Evolutionary conservation across 2,329 filamentous ascomycete species (phyloP).

Genomic region (Colletotrichum zoysiae): DNA sequence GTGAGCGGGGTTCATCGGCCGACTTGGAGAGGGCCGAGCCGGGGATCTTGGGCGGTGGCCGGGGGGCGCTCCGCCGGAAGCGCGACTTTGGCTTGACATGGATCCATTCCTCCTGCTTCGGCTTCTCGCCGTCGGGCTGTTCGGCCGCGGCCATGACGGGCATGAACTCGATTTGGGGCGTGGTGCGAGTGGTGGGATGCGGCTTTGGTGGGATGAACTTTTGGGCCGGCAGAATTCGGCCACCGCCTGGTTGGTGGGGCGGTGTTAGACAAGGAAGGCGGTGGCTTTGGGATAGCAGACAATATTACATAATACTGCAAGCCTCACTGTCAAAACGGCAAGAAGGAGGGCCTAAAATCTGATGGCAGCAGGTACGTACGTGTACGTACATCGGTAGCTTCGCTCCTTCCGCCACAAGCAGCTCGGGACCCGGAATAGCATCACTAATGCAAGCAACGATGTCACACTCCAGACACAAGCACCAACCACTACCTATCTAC

Average conservation of each 20-base stretch:
- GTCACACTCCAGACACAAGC: background rate
- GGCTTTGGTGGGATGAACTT: slow-evolving; percentile 35
- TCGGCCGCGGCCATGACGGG: slow-evolving; percentile 29
- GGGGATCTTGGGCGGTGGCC: slow-evolving; percentile 5
- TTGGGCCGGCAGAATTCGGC: slow-evolving; percentile 36
- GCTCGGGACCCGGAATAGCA: slow-evolving; percentile 16
- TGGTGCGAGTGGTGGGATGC: background rate
- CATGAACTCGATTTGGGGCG: background rate
- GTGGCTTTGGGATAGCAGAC: too few relatives aligned
- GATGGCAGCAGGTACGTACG: background rate
- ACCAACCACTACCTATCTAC: too few relatives aligned
- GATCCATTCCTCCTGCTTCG: slow-evolving; percentile 43
- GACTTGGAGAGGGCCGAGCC: background rate
- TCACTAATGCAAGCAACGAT: slow-evolving; percentile 14
- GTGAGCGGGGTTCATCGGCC: slow-evolving; percentile 28
- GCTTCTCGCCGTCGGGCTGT: slow-evolving; percentile 2
- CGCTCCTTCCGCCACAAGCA: background rate
- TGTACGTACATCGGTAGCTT: background rate
- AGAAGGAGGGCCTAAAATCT: slow-evolving; percentile 29
- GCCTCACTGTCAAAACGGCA: background rate
- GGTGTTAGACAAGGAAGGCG: too few relatives aligned
- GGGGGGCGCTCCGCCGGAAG: slow-evolving; percentile 26
- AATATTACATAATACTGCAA: background rate
- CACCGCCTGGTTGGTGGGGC: slow-evolving; percentile 24
- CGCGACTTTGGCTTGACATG: slow-evolving; percentile 43